A percentile compares a stretch with the other conserved stretches of the same genome.
phyloP scores from a whole-genome alignment of 2,329 filamentous ascomycete species.

The Gliomastix tumulicola region DNA sequence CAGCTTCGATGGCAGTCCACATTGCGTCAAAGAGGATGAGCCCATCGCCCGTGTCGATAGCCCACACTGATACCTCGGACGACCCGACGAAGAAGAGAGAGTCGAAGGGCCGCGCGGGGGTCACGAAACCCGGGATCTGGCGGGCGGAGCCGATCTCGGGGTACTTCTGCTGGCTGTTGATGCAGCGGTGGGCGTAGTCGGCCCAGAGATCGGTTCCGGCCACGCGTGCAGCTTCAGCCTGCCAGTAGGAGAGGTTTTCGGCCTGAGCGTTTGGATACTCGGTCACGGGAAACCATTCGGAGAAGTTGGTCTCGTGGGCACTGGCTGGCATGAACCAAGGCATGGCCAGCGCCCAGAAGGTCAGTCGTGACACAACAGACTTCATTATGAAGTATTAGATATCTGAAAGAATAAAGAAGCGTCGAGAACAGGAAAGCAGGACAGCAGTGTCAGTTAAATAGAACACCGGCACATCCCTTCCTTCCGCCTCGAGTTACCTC shows the following conservation, averaged over 20 bases:
- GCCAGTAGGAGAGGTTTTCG: constrained; percentile 7
- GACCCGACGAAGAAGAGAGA: constrained; percentile 13
- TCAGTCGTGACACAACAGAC: too few species aligned
- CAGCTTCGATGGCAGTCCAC: constrained; percentile 10
- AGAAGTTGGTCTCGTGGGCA: constrained; percentile 3
- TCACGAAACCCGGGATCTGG: constrained; percentile 9
- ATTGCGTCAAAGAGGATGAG: constrained; percentile 14
- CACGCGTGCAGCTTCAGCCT: constrained; percentile 7
- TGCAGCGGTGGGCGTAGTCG: constrained; percentile 10
- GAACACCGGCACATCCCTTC: too few species aligned
- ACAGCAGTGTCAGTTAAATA: too few species aligned
- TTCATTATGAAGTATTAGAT: too few species aligned
- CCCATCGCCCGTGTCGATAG: constrained; percentile 15
- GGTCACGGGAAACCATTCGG: constrained; percentile 6
- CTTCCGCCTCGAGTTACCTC: too few species aligned
- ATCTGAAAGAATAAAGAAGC: too few species aligned
- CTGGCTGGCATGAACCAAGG: too few species aligned
- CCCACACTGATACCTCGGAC: constrained; percentile 15
- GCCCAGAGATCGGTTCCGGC: constrained; percentile 7
- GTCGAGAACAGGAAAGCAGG: too few species aligned
- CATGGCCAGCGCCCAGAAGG: too few species aligned
- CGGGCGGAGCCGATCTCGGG: constrained; percentile 6
- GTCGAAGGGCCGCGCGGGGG: constrained; percentile 11
- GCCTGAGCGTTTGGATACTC: constrained; percentile 8
- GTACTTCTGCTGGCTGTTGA: constrained; percentile 9